These are phyloP conservation scores for Taphrina populina DNA, from an alignment of 1,139 yeast species.

Conservation along the genomic window DNA sequence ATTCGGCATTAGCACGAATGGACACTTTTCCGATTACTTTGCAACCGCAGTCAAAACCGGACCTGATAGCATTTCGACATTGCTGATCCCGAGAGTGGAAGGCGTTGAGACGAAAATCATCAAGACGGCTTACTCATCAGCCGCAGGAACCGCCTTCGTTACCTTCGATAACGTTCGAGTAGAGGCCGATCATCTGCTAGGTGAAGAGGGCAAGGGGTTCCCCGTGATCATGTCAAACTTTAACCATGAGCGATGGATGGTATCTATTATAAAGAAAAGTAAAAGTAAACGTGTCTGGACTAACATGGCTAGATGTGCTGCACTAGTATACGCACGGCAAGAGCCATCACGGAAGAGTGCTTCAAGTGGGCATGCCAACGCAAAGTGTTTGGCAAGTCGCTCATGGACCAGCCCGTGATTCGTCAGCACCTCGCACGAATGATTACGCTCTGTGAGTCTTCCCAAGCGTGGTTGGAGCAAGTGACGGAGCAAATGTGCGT, in stretches of 20 bases:
- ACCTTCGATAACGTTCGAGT: constrained; percentile 52
- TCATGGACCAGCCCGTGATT: constrained; percentile 50
- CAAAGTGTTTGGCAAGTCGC: constrained; percentile 50
- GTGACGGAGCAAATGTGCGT: constrained; percentile 47
- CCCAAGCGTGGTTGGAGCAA: constrained; percentile 47
- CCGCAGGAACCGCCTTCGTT: constrained; percentile 48
- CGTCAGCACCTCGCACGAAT: constrained; percentile 51
- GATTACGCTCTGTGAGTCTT: constrained; percentile 49
- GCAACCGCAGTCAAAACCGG: constrained; percentile 52
- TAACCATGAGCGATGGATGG: constrained; percentile 49
- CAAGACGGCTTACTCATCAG: constrained; percentile 49
- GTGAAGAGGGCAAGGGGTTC: constrained; percentile 50
- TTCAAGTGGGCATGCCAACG: constrained; percentile 48
- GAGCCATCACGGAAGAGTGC: constrained; percentile 50
- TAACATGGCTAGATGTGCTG: constrained; percentile 47
- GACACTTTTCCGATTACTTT: constrained; percentile 45
- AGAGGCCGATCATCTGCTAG: constrained; percentile 50
- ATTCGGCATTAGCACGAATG: constrained; percentile 42
- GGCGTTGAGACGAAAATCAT: constrained; percentile 48
- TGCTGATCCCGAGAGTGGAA: constrained; percentile 48
- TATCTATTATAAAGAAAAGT: neutral
- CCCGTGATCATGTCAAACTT: constrained; percentile 51
- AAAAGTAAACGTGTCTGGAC: no score
- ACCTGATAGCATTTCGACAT: constrained; percentile 48
- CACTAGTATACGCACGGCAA: constrained; percentile 49